Evolutionary conservation across 495 filamentous ascomycete species (phyloP), one percentile per base, ranked within the genome.

Genomic region (Xylaria intraflava): DNA sequence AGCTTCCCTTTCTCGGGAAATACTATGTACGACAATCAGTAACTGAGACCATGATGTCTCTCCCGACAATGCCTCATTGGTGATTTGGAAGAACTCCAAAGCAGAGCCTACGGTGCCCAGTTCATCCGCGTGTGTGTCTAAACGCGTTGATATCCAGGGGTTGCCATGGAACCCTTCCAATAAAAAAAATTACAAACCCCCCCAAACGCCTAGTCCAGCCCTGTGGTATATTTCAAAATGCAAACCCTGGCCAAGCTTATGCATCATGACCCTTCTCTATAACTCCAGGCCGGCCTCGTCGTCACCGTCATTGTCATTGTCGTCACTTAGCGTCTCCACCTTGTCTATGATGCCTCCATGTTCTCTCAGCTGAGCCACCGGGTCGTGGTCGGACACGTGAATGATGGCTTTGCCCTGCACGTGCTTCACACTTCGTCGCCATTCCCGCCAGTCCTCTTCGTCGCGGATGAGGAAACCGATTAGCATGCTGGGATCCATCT

Each of bases 401-500:
- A 98, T 83, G 35, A 98, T 87, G 14, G 83, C 78, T 65, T 95
- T 96, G 23, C 90, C 89, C 54, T 84, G 76, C 9, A 84, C 79
- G 35, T 83, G 75, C 53, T 77, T 75, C 8, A 96, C 77, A 14
- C 78, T 78, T 45, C 73, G 69, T 59, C 87, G 83, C 90, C 90
- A 97, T 56, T 81, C 78, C 27, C 73, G 70, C 88, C 94, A 99
- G 53, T 97, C 94, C 22, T 81, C 77, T 57, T 89, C 83, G 57
- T 89, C 78, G 27, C 76, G 77, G 53, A 99, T 90, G 5, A 99
- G 72, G 60, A 99, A 97, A n/a, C 87, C 94, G 49, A 99, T 87
- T 26, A 99, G 73, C 94, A 99, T 99, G 67, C 91, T 96, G 7
- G 94, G 94, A 62, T 99, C 94, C 90, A 97, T 92, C 51, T 97